Percentiles rank a stretch among this genome's conserved stretches.
Conservation (phyloP, 202 grass and related monocot genomes). For the Panicum virgatum region DNA sequence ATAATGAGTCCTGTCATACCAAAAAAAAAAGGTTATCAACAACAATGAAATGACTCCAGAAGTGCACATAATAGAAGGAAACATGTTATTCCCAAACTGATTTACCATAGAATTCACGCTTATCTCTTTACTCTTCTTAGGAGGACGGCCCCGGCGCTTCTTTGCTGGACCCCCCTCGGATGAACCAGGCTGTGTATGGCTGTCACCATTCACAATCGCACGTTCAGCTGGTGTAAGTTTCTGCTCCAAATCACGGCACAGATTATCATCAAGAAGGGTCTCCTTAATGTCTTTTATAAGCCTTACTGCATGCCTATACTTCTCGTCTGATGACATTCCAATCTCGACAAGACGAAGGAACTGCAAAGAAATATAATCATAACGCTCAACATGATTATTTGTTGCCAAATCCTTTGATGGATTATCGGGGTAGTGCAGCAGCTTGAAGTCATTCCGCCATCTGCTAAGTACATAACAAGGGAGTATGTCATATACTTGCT, state of each 20-base stretch:
- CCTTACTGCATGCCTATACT: conserved; percentile 55
- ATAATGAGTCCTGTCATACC: conserved; percentile 45
- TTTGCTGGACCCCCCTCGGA: conserved; percentile 56
- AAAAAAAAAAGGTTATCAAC: conserved; percentile 27
- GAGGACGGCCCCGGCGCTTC: conserved; percentile 66
- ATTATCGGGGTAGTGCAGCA: conserved; percentile 45
- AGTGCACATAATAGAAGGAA: conserved; percentile 8
- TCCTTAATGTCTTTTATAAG: conserved; percentile 55
- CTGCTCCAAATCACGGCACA: conserved; percentile 58
- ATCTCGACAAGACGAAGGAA: conserved; percentile 74
- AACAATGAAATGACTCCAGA: not conserved
- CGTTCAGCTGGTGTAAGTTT: conserved; percentile 55
- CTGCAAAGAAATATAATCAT: conserved; percentile 63
- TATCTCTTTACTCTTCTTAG: conserved; percentile 67
- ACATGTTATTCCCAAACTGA: conserved; percentile 39
- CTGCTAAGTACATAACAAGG: conserved; percentile 60
- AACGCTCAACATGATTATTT: conserved; percentile 61
- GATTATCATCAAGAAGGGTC: conserved; percentile 66
- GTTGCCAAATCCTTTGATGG: conserved; percentile 48
- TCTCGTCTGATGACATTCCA: conserved; percentile 58
- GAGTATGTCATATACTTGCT: conserved; percentile 63
- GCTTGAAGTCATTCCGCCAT: conserved; percentile 64
- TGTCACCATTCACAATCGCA: conserved; percentile 44
- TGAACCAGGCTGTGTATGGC: conserved; percentile 43
- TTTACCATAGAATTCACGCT: conserved; percentile 46